Percentiles rank a stretch among this genome's conserved stretches.
Conservation (phyloP, 2,329 filamentous ascomycete genomes). For the Neonectria sp. region DNA sequence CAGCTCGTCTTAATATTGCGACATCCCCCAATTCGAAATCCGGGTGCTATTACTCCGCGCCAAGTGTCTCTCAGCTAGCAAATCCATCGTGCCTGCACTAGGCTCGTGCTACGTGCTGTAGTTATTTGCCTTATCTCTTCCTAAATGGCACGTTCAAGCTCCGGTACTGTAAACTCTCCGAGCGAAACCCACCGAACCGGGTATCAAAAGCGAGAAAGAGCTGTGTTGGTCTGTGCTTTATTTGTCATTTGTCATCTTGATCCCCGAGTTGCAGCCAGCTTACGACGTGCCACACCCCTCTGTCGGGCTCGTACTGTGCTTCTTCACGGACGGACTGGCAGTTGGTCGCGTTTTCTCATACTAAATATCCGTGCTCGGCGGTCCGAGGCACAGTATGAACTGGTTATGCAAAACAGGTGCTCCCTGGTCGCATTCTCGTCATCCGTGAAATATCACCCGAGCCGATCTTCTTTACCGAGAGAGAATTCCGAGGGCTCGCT, state of each 20-base stretch:
- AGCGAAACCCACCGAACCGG: background rate
- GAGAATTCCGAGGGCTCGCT: constrained; percentile 8
- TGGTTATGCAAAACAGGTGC: background rate
- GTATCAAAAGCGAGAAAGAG: background rate
- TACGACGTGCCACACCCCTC: background rate
- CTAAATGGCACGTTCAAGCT: background rate
- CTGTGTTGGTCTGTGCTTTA: background rate
- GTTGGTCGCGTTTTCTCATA: background rate
- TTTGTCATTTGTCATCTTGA: constrained; percentile 20
- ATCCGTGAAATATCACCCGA: constrained; percentile 17
- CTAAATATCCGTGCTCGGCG: background rate
- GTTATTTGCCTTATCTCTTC: constrained; percentile 4
- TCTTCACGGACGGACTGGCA: background rate
- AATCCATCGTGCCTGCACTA: too few relatives aligned
- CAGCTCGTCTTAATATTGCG: constrained; percentile 15
- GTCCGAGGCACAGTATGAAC: background rate
- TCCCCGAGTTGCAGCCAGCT: background rate
- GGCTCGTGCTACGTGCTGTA: background rate
- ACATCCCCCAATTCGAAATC: constrained; percentile 3
- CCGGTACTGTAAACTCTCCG: background rate
- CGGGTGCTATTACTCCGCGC: background rate
- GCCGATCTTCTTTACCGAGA: constrained; percentile 20
- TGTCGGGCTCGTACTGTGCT: background rate
- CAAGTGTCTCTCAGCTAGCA: background rate
- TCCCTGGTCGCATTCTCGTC: constrained; percentile 12